A percentile compares a stretch with the other conserved stretches of the same genome.
Conservation (phyloP, 2,329 filamentous ascomycete species). For the Alternaria dauci region DNA sequence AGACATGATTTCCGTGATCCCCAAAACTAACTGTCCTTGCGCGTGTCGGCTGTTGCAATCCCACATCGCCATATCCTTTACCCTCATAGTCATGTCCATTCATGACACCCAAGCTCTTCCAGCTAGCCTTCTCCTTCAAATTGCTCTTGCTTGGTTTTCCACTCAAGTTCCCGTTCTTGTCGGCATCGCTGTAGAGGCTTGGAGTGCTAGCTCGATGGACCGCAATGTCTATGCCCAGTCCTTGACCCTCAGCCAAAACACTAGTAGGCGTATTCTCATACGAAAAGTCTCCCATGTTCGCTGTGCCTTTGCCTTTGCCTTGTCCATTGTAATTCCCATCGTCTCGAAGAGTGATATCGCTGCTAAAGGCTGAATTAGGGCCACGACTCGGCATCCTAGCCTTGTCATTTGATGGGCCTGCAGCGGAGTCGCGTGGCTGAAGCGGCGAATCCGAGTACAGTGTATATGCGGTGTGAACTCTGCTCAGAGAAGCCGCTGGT, state of each 20-base stretch:
- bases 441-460: constrained; percentile 15
- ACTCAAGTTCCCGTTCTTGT: background rate
- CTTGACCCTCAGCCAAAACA: background rate
- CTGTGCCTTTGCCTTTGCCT: background rate
- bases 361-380: background rate
- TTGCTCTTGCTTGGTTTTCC: background rate
- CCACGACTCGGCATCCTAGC: background rate
- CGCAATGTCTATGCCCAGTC: constrained; percentile 3
- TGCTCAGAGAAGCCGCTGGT: constrained; percentile 3
- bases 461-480: constrained; percentile 13
- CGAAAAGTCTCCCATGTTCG: constrained; percentile 6
- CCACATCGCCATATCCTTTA: background rate
- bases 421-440: background rate
- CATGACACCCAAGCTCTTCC: constrained; percentile 6
- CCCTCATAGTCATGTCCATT: constrained; percentile 10
- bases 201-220: constrained; percentile 4
- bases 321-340: background rate
- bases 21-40: constrained; percentile 8
- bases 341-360: constrained; percentile 6
- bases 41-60: constrained; percentile 1
- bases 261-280: constrained; percentile 16
- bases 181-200: background rate
- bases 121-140: background rate
- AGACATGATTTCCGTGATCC: background rate
- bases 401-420: background rate